phyloP scores from a whole-genome alignment of 1,284 basidiomycete species.

The Cerioporus squamosus region DNA sequence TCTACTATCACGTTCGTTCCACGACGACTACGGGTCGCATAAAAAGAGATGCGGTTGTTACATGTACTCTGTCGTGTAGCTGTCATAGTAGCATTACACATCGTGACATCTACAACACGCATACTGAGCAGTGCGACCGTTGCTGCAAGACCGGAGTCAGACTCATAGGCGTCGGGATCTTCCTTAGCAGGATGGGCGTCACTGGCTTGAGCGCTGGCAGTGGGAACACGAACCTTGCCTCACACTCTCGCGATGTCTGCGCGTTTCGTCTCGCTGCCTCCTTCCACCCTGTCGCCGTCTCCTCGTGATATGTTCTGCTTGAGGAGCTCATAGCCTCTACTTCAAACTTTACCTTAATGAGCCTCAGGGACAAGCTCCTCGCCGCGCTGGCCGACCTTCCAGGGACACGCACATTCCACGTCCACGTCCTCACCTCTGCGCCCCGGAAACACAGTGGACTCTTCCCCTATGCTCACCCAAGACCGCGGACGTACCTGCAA shows the following conservation, averaged over 20 bases:
- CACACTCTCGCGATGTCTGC: background rate
- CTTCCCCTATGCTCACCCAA: slow-evolving; percentile 76
- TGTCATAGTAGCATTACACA: too few relatives aligned
- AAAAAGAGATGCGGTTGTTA: background rate
- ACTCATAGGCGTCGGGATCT: slow-evolving; percentile 1
- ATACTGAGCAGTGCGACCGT: too few relatives aligned
- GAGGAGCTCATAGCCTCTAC: background rate
- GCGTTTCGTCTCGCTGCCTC: background rate
- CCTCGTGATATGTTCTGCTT: background rate
- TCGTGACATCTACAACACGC: too few relatives aligned
- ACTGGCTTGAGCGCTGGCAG: background rate
- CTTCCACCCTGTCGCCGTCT: background rate
- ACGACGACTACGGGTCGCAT: background rate
- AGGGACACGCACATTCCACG: slow-evolving; percentile 69
- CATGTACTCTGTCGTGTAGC: background rate
- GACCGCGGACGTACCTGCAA: slow-evolving; percentile 67
- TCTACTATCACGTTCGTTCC: background rate
- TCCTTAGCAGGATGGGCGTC: slow-evolving; percentile 3
- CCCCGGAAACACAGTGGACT: slow-evolving; percentile 72
- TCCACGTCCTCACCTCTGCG: slow-evolving; percentile 76
- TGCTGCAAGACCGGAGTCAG: too few relatives aligned
- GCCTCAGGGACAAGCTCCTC: slow-evolving; percentile 71
- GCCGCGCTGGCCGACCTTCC: slow-evolving; percentile 59
- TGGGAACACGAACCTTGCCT: background rate
- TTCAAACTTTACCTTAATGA: slow-evolving; percentile 24